A percentile compares a stretch with the other conserved stretches of the same genome.
phyloP scores from a whole-genome alignment of 441 rosid species.

The Syzygium syzygioides region DNA sequence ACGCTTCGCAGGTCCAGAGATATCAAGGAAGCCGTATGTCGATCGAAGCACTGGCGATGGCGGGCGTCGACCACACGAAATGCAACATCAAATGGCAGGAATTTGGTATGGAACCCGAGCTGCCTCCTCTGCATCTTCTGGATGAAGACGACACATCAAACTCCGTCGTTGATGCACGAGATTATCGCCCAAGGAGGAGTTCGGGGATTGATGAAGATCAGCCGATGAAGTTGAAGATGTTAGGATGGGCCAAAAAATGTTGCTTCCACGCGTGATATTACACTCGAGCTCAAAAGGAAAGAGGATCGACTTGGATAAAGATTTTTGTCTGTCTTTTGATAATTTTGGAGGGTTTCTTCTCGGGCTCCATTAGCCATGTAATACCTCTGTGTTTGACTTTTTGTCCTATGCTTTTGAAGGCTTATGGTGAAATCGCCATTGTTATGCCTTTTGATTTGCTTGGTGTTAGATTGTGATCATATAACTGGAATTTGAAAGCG shows the following conservation, averaged over 20 bases:
- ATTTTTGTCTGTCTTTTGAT: not conserved
- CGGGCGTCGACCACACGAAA: slow-evolving; percentile 20
- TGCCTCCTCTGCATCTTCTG: slow-evolving; percentile 22
- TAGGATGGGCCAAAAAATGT: slow-evolving; percentile 1
- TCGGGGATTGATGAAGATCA: not conserved
- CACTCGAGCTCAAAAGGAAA: not conserved
- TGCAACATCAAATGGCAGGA: slow-evolving; percentile 26
- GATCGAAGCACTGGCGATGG: slow-evolving; percentile 48
- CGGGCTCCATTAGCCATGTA: not conserved
- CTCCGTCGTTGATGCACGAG: not conserved
- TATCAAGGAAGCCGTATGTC: slow-evolving; percentile 9
- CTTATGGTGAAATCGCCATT: not conserved
- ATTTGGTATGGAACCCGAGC: not conserved
- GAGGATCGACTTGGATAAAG: not conserved
- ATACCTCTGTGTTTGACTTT: not conserved
- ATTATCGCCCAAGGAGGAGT: not conserved
- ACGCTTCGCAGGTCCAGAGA: not conserved
- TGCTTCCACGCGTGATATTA: not conserved
- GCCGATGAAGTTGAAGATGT: slow-evolving; percentile 3
- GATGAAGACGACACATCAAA: not conserved
- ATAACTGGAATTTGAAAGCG: not conserved
- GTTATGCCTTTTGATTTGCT: not conserved
- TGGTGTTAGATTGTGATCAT: not conserved
- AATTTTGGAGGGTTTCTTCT: not conserved
- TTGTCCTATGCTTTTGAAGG: not conserved